Evolutionary conservation across 352 stramenopile genomes (phyloP).

Genomic region (Halophytophthora batemanensis): DNA sequence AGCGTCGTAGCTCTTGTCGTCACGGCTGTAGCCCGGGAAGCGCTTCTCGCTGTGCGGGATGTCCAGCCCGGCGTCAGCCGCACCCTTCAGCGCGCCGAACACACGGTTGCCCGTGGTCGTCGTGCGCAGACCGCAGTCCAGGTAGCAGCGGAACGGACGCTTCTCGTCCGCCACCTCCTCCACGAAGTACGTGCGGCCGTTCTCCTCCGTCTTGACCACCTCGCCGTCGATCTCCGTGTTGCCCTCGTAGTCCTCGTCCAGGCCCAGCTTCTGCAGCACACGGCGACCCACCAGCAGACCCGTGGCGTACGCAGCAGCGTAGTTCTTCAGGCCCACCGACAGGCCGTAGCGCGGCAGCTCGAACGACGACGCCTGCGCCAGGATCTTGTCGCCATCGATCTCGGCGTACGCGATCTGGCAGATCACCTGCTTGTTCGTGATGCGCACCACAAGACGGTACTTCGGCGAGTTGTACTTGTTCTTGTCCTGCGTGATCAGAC

Average conservation of each 20-base stretch:
- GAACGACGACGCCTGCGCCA: conserved; percentile 92
- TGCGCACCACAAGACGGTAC: conserved; percentile 95
- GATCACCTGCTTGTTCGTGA: conserved; percentile 97
- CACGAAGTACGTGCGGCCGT: conserved; percentile 99
- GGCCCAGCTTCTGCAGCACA: conserved; percentile 96
- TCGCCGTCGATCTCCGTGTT: conserved; percentile 96
- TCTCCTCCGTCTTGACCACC: conserved; percentile 93
- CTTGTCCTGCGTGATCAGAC: conserved; percentile 98
- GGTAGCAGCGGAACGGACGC: conserved; percentile 96
- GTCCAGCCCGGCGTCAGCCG: conserved; percentile 97
- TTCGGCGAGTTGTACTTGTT: conserved; percentile 99
- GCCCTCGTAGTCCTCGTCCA: conserved; percentile 98
- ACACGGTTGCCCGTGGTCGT: conserved; percentile 98
- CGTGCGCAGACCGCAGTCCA: conserved; percentile 97
- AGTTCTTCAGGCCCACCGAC: conserved; percentile 98
- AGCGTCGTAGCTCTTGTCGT: conserved; percentile 98
- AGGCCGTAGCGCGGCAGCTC: conserved; percentile 97
- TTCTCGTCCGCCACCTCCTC: conserved; percentile 98
- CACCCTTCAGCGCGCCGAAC: conserved; percentile 99
- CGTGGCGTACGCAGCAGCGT: conserved; percentile 98
- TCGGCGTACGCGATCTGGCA: conserved; percentile 98
- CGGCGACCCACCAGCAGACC: conserved; percentile 93
- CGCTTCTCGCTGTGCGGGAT: conserved; percentile 99
- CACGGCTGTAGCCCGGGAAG: conserved; percentile 98
- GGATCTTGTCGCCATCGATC: conserved; percentile 98